Evolutionary conservation across 2,329 filamentous ascomycete species (phyloP).

Genomic region (Ophiostoma ulmi): DNA sequence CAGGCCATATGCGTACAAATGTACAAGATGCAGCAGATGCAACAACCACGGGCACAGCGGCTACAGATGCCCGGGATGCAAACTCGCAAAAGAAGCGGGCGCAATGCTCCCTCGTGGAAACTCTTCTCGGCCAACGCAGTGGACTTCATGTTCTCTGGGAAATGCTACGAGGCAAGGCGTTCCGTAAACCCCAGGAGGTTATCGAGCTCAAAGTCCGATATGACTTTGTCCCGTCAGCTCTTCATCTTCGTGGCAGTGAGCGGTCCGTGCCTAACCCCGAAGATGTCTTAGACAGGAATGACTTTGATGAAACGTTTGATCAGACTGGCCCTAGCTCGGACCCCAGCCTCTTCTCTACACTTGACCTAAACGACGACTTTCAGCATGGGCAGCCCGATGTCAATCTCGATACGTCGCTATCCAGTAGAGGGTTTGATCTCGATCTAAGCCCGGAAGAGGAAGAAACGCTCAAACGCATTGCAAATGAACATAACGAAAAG

Average conservation of each 20-base stretch:
- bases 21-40: background rate
- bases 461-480: background rate
- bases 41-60: background rate
- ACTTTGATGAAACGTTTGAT: background rate
- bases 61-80: background rate
- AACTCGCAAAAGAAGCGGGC: background rate
- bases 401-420: background rate
- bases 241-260: too few relatives aligned
- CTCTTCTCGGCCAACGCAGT: constrained; percentile 55
- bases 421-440: background rate
- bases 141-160: constrained; percentile 53
- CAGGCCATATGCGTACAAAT: constrained; percentile 25
- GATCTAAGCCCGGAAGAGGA: background rate
- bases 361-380: background rate
- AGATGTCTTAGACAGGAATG: background rate
- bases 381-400: background rate
- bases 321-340: background rate
- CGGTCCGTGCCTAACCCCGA: background rate
- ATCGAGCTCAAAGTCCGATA: constrained; percentile 56
- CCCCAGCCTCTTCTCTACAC: background rate
- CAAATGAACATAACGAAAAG: background rate
- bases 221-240: constrained; percentile 40
- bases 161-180: constrained; percentile 53
- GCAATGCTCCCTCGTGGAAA: constrained; percentile 40
- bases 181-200: constrained; percentile 46